Conservation (phyloP, 768 basidiomycete genomes). For the Pleurotus tuber-regium region DNA sequence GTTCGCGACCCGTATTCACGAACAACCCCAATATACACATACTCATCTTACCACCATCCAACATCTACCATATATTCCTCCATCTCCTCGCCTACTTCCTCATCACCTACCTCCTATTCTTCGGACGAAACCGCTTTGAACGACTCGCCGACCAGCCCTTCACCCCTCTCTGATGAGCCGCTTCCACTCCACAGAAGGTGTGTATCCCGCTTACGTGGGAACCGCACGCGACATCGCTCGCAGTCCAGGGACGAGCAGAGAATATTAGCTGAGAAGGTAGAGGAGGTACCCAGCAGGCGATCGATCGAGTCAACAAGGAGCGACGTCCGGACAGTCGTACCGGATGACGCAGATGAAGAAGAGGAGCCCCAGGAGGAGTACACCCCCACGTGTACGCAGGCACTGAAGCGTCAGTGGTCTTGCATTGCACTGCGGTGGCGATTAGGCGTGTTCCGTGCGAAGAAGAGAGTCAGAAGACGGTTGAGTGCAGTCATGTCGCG, state of each 20-base stretch:
- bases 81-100: neutral
- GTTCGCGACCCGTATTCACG: conserved; percentile 4
- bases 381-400: conserved; percentile 58
- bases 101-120: conserved; percentile 9
- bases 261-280: conserved; percentile 1
- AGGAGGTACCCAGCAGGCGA: conserved; percentile 10
- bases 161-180: conserved; percentile 4
- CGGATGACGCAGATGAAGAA: conserved; percentile 21
- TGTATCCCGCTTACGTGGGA: conserved; percentile 1
- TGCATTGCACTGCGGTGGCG: conserved; percentile 52
- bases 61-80: conserved; percentile 6
- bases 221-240: conserved; percentile 7
- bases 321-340: conserved; percentile 9
- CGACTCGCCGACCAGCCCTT: neutral
- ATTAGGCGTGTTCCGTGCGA: conserved; percentile 54
- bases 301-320: conserved; percentile 8
- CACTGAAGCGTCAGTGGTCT: conserved; percentile 58
- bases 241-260: conserved; percentile 10
- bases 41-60: conserved; percentile 8
- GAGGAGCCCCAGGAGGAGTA: conserved; percentile 21
- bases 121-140: conserved; percentile 1
- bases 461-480: conserved; percentile 20
- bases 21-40: conserved; percentile 10
- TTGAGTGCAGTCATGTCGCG: conserved; percentile 5
- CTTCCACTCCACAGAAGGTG: conserved; percentile 3